Base-by-base conservation (phyloP, 208 protist genomes). In the Trypanosoma rangeli region DNA sequence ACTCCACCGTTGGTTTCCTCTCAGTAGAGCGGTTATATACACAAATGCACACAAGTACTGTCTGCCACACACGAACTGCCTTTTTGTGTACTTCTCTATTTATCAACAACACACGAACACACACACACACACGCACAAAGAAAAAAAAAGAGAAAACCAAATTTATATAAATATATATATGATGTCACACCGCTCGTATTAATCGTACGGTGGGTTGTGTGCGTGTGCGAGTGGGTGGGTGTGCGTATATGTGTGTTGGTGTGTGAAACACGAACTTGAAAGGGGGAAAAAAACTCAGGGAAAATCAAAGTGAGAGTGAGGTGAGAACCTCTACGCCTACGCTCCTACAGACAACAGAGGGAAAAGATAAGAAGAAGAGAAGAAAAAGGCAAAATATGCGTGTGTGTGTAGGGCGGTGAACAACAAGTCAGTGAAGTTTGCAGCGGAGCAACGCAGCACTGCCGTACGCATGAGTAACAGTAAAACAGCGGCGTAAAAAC, bases 221-320 rank as follows among this genome's bases (percentile, higher is more conserved):
- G 37, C 10, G 10, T 42, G 10, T 42, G 37, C 37, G 37, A 10
- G 37, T 42, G 37, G 4, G 37, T 10, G 10, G 10, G 37, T 42
- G 37, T 4, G 37, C 37, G 10, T n/a, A n/a, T n/a, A n/a, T n/a
- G n/a, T n/a, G n/a, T n/a, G n/a, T n/a, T n/a, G n/a, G n/a, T n/a
- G n/a, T n/a, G n/a, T n/a, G n/a, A n/a, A n/a, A n/a, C n/a, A n/a
- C n/a, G n/a, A n/a, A n/a, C n/a, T n/a, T n/a, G n/a, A 66, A 66
- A 66, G 66, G 66, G 37, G 60, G 61, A 49, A 44, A 48, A 54
- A 46, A 37, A 33, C 55, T 35, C 8, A 61, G 35, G 42, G 22
- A 39, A 61, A 42, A 46, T 44, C 5, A 7, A 46, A 35, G 46
- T 37, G 54, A 53, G 22, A 26, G 46, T 54, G 62, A 49, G 44